Conservation (phyloP, 1,284 basidiomycete species). For the Fomitopsis palustris region DNA sequence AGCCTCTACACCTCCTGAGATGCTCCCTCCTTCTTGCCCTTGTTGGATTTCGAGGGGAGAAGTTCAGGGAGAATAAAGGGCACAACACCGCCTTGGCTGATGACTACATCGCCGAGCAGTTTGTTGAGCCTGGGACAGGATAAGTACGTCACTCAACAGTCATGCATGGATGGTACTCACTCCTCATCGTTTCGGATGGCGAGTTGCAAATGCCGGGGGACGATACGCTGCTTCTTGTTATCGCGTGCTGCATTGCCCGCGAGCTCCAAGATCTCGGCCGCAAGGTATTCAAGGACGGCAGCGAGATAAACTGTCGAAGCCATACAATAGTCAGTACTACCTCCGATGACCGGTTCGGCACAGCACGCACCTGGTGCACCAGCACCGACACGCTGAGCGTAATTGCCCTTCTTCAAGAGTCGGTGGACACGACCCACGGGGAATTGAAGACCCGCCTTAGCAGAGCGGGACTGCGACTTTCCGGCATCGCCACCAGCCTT, state of each 20-base stretch:
- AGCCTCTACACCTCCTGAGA: slow-evolving; percentile 35
- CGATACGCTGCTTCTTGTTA: slow-evolving; percentile 79
- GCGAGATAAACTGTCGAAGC: slow-evolving; percentile 74
- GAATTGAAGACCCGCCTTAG: slow-evolving; percentile 80
- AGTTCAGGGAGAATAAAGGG: slow-evolving; percentile 68
- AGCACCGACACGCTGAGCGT: slow-evolving; percentile 68
- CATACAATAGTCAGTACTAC: neutral
- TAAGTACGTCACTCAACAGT: neutral
- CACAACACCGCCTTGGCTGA: slow-evolving; percentile 82
- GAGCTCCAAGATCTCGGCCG: slow-evolving; percentile 86
- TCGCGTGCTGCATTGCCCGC: slow-evolving; percentile 80
- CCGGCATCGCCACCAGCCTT: slow-evolving; percentile 46
- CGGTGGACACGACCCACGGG: slow-evolving; percentile 89
- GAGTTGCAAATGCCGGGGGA: slow-evolving; percentile 82
- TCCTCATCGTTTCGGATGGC: slow-evolving; percentile 85
- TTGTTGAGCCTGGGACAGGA: slow-evolving; percentile 49
- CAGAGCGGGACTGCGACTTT: slow-evolving; percentile 64
- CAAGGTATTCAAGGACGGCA: slow-evolving; percentile 81
- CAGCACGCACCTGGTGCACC: slow-evolving; percentile 62
- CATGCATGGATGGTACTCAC: slow-evolving; percentile 32
- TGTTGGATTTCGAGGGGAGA: slow-evolving; percentile 63
- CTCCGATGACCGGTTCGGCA: neutral
- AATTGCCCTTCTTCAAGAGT: slow-evolving; percentile 78
- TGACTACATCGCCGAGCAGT: slow-evolving; percentile 75
- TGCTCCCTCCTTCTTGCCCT: slow-evolving; percentile 47